Base-by-base conservation (phyloP, 2,329 filamentous ascomycete genomes). In the Epichloe typhina region DNA sequence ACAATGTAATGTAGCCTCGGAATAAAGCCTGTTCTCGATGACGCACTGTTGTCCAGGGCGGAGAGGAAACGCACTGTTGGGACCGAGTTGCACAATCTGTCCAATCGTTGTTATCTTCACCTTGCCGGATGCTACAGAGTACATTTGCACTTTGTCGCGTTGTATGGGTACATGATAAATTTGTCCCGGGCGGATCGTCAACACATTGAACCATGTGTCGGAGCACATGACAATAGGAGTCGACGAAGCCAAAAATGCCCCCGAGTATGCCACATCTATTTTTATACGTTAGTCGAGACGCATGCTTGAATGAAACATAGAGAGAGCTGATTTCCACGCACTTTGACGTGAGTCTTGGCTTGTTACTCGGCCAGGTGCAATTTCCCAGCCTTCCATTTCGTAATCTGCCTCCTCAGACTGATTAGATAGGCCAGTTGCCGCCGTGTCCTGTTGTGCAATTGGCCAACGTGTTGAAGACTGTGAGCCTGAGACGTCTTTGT, bases 51-150 rank as follows among this genome's bases (percentile, higher is more conserved):
- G 61, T 0, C 69, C 69, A 0, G 70, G 65, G 21, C 59, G 62
- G 38, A 77, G 62, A 46, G 65, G 62, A 53, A 76, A 72, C 56
- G 71, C 62, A 26, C 74, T 71, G 48, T 71, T 66, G 1, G 65
- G 62, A 0, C 74, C 74, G 3, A 76, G 57, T 0, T 59, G 54
- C 40, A 75, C 70, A 4, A 64, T 58, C n/a, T 64, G 56, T 3
- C 61, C 62, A 2, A 58, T 66, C 42, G 67, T 64, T 37, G 61
- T 68, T 1, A 74, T 61, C 17, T 60, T 61, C 1, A 73, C 54
- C 54, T 74, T 74, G 31, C 72, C 72, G 1, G 61, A 53, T 0
- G 66, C 65, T 1, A 74, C 58, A 3, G 67, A 70, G 49, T 68
- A 71, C 2, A 66, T 62, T 12, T 69, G 68, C 2, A 71, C 48